phyloP scores from a whole-genome alignment of 2,329 filamentous ascomycete species.

The Dichotomopilus funicola region DNA sequence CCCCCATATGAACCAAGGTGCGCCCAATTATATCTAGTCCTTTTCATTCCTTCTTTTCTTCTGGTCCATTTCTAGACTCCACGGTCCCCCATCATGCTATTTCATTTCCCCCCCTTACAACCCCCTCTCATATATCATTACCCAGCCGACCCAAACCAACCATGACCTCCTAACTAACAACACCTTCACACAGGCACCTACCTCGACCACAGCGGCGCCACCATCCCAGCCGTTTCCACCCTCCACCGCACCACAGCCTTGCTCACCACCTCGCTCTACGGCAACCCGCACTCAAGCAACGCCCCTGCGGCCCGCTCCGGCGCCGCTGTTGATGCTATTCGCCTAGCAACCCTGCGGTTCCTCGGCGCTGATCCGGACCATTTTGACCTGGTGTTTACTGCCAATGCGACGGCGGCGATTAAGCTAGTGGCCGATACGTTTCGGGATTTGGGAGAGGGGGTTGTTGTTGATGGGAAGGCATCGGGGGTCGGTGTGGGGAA shows the following conservation, averaged over 20 bases:
- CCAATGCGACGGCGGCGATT: constrained; percentile 57
- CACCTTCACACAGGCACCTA: constrained; percentile 35
- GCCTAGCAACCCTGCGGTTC: constrained; percentile 48
- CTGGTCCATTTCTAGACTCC: not conserved
- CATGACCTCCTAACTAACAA: constrained; percentile 17
- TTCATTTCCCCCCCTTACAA: not conserved
- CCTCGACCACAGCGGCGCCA: constrained; percentile 53
- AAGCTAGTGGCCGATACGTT: constrained; percentile 56
- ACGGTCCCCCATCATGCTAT: not conserved
- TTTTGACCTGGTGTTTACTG: constrained; percentile 56
- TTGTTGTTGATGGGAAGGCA: not conserved
- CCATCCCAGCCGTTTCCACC: constrained; percentile 52
- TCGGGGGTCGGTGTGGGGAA: too few species aligned
- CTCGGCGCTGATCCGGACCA: constrained; percentile 52
- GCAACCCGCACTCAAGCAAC: constrained; percentile 62
- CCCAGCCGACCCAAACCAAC: not conserved
- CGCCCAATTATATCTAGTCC: not conserved
- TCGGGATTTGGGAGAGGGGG: constrained; percentile 41
- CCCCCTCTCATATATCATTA: not conserved
- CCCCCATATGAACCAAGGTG: constrained; percentile 38
- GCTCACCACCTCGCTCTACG: constrained; percentile 53
- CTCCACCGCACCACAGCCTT: constrained; percentile 49
- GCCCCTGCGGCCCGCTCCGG: constrained; percentile 52
- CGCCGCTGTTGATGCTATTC: constrained; percentile 49
- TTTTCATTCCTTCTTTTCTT: too few species aligned